Evolutionary conservation across 2,329 filamentous ascomycete genomes (phyloP).

Genomic region (Microsporum ferrugineum): DNA sequence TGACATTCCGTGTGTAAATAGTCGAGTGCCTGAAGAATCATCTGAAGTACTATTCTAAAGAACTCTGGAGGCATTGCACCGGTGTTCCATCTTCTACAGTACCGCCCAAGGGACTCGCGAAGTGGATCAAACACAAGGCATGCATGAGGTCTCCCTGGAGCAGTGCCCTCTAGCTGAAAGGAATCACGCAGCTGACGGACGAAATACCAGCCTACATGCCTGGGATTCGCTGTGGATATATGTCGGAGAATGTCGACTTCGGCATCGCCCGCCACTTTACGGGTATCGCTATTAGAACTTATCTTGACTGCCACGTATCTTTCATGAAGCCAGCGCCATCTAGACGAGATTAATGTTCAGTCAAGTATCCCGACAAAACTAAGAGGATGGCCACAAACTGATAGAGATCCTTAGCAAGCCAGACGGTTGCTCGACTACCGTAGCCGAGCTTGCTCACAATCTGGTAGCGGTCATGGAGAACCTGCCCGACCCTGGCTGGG

Average conservation of each 20-base stretch:
- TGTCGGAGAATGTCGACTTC: slow-evolving; percentile 17
- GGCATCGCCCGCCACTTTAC: slow-evolving; percentile 8
- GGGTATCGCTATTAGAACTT: slow-evolving; percentile 16
- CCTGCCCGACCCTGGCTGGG: slow-evolving; percentile 8
- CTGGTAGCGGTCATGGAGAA: slow-evolving; percentile 15
- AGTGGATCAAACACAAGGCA: slow-evolving; percentile 30
- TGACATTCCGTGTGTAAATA: slow-evolving; percentile 35
- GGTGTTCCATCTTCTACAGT: slow-evolving; percentile 18
- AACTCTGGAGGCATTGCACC: slow-evolving; percentile 21
- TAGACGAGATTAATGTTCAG: slow-evolving; percentile 9
- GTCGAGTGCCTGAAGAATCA: slow-evolving; percentile 31
- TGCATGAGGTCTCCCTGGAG: slow-evolving; percentile 18
- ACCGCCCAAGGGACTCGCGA: slow-evolving; percentile 27
- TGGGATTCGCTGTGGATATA: slow-evolving; percentile 10
- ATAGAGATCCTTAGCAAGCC: slow-evolving; percentile 24
- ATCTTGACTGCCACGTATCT: slow-evolving; percentile 27
- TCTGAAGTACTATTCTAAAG: slow-evolving; percentile 26
- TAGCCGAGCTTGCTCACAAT: slow-evolving; percentile 32
- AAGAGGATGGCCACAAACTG: slow-evolving; percentile 13
- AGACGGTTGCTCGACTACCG: slow-evolving; percentile 33
- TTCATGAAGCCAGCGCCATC: slow-evolving; percentile 20
- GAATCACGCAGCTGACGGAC: slow-evolving; percentile 24
- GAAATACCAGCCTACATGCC: slow-evolving; percentile 23
- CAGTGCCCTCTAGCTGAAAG: slow-evolving; percentile 18
- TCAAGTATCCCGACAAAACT: background rate